Evolutionary conservation across 1,284 basidiomycete species (phyloP).

Genomic region (Ceratobasidium sp.): DNA sequence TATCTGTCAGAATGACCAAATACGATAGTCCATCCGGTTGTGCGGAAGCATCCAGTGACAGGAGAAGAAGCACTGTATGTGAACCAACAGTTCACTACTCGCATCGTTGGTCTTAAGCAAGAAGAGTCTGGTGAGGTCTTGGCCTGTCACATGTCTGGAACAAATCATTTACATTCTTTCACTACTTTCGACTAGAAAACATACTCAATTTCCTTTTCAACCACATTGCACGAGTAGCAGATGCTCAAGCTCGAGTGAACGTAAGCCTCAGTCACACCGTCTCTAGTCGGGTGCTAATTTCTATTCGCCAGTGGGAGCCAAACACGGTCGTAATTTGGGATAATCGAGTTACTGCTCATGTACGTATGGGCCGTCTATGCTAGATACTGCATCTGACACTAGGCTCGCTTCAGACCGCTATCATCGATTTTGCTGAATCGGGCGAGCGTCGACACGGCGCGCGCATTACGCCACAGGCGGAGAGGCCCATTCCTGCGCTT

Average conservation of each 20-base stretch:
- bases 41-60: slow-evolving; percentile 79
- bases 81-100: slow-evolving; percentile 77
- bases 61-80: slow-evolving; percentile 83
- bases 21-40: slow-evolving; percentile 64
- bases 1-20: no score
- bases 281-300: no score
- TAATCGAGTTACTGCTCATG: slow-evolving; percentile 76
- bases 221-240: slow-evolving; percentile 73
- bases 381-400: no score
- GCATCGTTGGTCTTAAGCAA: slow-evolving; percentile 78
- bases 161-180: no score
- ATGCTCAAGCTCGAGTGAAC: slow-evolving; percentile 71
- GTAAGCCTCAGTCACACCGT: slow-evolving; percentile 39
- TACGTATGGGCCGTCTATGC: no score
- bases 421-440: slow-evolving; percentile 73
- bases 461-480: slow-evolving; percentile 83
- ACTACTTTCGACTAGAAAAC: no score
- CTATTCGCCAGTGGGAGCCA: slow-evolving; percentile 71
- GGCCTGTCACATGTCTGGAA: slow-evolving; percentile 44
- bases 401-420: slow-evolving; percentile 71
- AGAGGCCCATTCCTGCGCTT: slow-evolving; percentile 73
- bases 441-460: slow-evolving; percentile 76
- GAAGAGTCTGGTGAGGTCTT: slow-evolving; percentile 81
- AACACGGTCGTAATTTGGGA: slow-evolving; percentile 78
- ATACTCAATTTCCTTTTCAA: slow-evolving; percentile 74